Evolutionary conservation across 176 grass and related monocot species (phyloP).

Genomic region (Calamus simplicifolius): DNA sequence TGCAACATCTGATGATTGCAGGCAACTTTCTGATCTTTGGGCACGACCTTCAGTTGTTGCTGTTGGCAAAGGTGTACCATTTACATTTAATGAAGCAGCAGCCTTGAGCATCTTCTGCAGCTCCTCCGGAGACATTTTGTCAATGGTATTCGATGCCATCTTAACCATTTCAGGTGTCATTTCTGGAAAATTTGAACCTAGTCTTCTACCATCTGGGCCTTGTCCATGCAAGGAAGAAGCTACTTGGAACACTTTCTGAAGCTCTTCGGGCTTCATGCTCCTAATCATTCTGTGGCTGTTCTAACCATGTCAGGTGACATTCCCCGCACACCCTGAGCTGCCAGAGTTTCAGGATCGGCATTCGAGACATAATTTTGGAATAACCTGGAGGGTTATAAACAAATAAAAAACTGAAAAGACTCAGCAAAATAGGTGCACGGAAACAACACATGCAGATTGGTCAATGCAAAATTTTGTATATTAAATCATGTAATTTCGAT

Average conservation of each 20-base stretch:
- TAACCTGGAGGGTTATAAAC: constrained; percentile 29
- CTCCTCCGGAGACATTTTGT: constrained; percentile 83
- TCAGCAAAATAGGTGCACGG: not conserved
- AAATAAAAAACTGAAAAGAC: constrained; percentile 1
- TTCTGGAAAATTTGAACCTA: constrained; percentile 67
- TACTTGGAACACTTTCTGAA: constrained; percentile 80
- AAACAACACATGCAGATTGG: not conserved
- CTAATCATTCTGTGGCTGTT: constrained; percentile 70
- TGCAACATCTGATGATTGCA: constrained; percentile 13
- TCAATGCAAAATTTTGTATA: too few species aligned
- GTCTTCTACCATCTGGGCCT: constrained; percentile 35
- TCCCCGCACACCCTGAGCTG: constrained; percentile 51
- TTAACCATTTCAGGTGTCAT: constrained; percentile 88
- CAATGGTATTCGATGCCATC: constrained; percentile 74
- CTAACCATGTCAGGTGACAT: constrained; percentile 88
- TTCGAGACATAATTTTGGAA: constrained; percentile 55
- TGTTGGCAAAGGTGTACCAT: constrained; percentile 28
- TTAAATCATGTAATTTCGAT: too few species aligned
- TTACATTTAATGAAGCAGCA: constrained; percentile 55
- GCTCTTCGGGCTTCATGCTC: constrained; percentile 91
- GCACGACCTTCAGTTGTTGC: constrained; percentile 16
- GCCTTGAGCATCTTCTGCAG: constrained; percentile 70
- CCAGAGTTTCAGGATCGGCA: constrained; percentile 26
- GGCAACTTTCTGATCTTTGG: constrained; percentile 23
- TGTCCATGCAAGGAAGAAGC: constrained; percentile 66